Evolutionary conservation across 2,329 filamentous ascomycete species (phyloP).

Genomic region (Phialophora expanda): DNA sequence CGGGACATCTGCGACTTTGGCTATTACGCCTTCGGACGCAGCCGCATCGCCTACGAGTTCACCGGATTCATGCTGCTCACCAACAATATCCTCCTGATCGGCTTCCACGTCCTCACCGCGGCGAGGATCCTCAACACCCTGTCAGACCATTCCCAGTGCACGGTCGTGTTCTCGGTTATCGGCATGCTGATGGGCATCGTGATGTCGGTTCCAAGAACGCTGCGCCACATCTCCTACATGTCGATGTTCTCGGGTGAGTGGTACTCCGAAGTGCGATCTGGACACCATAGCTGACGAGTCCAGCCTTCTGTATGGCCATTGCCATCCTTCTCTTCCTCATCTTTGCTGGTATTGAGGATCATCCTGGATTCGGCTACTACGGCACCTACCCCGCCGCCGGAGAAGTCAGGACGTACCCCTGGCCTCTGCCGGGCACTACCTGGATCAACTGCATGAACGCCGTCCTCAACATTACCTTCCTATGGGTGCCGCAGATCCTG

Average conservation of each 20-base stretch:
- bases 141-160: slow-evolving; percentile 56
- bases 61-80: slow-evolving; percentile 56
- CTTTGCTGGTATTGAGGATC: slow-evolving; percentile 55
- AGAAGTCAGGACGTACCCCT: slow-evolving; percentile 54
- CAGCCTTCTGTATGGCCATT: slow-evolving; percentile 54
- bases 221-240: slow-evolving; percentile 58
- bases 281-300: neutral
- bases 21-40: slow-evolving; percentile 55
- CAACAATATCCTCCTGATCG: slow-evolving; percentile 59
- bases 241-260: slow-evolving; percentile 56
- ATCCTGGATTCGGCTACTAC: slow-evolving; percentile 54
- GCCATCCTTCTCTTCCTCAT: slow-evolving; percentile 58
- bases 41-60: slow-evolving; percentile 52
- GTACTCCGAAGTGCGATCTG: slow-evolving; percentile 46
- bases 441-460: slow-evolving; percentile 57
- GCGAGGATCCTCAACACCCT: slow-evolving; percentile 58
- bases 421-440: slow-evolving; percentile 54
- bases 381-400: slow-evolving; percentile 54
- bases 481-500: slow-evolving; percentile 59
- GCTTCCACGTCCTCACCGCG: slow-evolving; percentile 58
- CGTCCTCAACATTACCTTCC: slow-evolving; percentile 56
- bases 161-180: slow-evolving; percentile 57
- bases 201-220: slow-evolving; percentile 53
- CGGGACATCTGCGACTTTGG: slow-evolving; percentile 56
- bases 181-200: slow-evolving; percentile 54